Evolutionary conservation across 23 red algal genomes (phyloP), one percentile per base, ranked within the genome.

Genomic region (Cyanidioschyzon merolae): DNA sequence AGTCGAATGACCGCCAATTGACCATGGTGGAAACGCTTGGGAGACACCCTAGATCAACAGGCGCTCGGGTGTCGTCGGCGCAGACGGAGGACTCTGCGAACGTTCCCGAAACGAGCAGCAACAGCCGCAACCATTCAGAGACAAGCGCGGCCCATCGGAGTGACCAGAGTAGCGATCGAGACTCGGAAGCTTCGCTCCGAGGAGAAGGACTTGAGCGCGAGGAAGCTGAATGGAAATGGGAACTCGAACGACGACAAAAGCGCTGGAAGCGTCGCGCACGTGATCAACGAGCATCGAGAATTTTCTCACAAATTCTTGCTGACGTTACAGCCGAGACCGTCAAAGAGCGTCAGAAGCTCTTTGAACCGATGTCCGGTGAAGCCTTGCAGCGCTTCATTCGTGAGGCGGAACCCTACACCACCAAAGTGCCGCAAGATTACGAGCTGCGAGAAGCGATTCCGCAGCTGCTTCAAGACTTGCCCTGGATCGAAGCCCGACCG

Each of bases 321-420:
- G 63, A 71, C 29, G 63, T 71, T 25, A 71, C 21, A 7, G 63
- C 21, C 12, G n/a, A 32, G 7, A 71, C 63, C 12, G 63, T 71
- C 12, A 71, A 25, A 25, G 29, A 15, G 29, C 63, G 63, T 3
- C 63, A 71, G 63, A 7, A 35, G 63, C 29, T 25, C 3, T 71
- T 71, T 35, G 3, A 71, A 27, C 63, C 63, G n/a, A 15, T 71
- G 2, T 32, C 63, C 63, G 63, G 63, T 15, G 63, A 71, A 27
- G 63, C 63, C n/a, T 27, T 71, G 29, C n/a, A 71, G 63, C 63
- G 63, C 32, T 71, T 71, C 63, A 35, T 71, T 25, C 63, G 21
- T 7, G 63, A 71, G 63, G 63, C 63, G 16, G 63, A 71, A 71
- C 63, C 63, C n/a, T 71, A 71, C 29, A 71, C 63, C 63, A 71